Percentiles rank a stretch among this genome's conserved stretches.
phyloP scores from a whole-genome alignment of 257 asterid species.

The Parsonsia alboflavescens region DNA sequence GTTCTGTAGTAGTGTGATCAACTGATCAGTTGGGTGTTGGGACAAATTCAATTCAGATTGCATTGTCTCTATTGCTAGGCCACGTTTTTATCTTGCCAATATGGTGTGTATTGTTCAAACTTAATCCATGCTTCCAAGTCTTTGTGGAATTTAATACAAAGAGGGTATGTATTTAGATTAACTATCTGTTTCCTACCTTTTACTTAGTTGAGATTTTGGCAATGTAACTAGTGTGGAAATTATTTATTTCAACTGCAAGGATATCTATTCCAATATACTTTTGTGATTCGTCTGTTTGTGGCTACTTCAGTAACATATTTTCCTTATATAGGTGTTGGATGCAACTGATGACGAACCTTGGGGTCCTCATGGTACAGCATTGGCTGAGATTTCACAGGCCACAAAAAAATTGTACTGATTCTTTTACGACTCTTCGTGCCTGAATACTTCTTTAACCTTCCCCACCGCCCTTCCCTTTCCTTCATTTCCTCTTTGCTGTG shows the following conservation, averaged over 20 bases:
- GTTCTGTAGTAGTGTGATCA: too few relatives aligned
- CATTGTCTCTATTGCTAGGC: too few relatives aligned
- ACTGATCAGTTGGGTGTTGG: too few relatives aligned
- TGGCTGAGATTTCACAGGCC: conserved; percentile 91
- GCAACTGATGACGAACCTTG: conserved; percentile 97
- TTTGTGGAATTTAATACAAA: not conserved
- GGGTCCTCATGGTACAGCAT: conserved; percentile 97
- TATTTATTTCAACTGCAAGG: not conserved
- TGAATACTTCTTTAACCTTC: conserved; percentile 31
- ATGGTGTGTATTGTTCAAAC: not conserved
- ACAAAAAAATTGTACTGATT: conserved; percentile 71
- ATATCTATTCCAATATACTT: not conserved
- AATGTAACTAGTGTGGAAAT: not conserved
- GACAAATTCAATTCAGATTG: too few relatives aligned
- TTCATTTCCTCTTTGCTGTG: conserved; percentile 9
- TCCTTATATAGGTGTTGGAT: conserved; percentile 63
- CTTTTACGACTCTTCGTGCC: conserved; percentile 11
- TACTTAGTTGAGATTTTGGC: not conserved
- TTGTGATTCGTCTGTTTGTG: not conserved
- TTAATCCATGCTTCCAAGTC: not conserved
- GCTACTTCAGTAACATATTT: conserved; percentile 15
- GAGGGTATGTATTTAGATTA: not conserved
- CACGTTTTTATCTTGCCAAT: too few relatives aligned
- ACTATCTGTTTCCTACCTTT: not conserved
- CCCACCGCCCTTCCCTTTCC: not conserved